Base-by-base conservation (phyloP, 352 stramenopile genomes). In the Globisporangium nagaii region DNA sequence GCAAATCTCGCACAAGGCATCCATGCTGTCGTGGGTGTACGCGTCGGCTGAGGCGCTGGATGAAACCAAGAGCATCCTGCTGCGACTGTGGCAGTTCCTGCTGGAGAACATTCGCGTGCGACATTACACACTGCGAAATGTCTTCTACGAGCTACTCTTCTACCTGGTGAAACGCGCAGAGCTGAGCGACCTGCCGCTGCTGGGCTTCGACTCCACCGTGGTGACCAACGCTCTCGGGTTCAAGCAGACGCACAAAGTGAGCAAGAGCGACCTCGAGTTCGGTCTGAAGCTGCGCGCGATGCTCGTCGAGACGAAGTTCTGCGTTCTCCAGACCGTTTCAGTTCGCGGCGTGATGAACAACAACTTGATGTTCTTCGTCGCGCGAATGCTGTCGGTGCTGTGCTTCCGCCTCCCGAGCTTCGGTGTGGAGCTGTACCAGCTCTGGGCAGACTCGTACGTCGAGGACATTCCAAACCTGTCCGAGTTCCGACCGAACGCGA, bases 321-420 rank as follows among this genome's bases (percentile, higher is more conserved):
- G 83, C 44, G 84, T 95, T 1, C 72, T 95, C 13, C 85, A 95
- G 54, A 92, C 85, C 2, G 84, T 95, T 0, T 91, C 79, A 10
- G 85, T 95, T 4, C 83, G 84, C 41, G 85, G 85, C 36, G 85
- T 95, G 24, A 95, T 95, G 85, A 94, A 93, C 73, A 94, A 94
- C 71, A 95, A 95, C 55, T 62, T 95, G 17, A 93, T 95, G 84
- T 95, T 95, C 61, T 95, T 95, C 28, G 85, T 93, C 25, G 85
- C 83, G 11, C 66, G 85, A 47, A 94, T 95, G 77, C 61, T 95
- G 13, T 95, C 85, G 17, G 84, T 94, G 24, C 58, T 95, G 22
- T 94, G 83, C 47, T 95, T 95, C 48, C 79, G 85, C 4, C 58
- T 95, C 10, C 85, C 83, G 43, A 93, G 82, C 57, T 95, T 93